Conservation (phyloP, 257 asterid species). For the Paulownia fortunei region DNA sequence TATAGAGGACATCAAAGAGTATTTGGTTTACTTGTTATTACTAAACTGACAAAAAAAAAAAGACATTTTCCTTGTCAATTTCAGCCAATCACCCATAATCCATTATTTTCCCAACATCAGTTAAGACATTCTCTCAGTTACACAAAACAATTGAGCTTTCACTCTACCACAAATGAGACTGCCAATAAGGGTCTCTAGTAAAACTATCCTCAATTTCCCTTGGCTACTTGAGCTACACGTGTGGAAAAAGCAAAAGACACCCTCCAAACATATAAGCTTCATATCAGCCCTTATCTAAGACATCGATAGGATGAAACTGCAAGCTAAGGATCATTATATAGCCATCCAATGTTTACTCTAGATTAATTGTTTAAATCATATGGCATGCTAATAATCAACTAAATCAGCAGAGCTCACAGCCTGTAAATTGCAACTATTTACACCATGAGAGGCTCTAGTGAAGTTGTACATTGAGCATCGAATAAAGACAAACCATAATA, state of each 20-base stretch:
- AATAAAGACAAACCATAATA: background rate
- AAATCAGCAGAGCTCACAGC: background rate
- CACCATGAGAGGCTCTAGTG: slow-evolving; percentile 4
- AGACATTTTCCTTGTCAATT: background rate
- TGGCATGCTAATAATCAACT: background rate
- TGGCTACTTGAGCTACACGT: background rate
- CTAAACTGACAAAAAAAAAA: background rate
- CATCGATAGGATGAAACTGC: background rate
- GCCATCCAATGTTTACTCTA: background rate
- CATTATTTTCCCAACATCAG: background rate
- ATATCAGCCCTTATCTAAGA: background rate
- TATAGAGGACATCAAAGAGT: background rate
- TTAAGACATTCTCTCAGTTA: background rate
- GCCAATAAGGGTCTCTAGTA: background rate
- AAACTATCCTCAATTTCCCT: background rate
- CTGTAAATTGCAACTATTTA: background rate
- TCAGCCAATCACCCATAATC: background rate
- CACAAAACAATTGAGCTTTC: background rate
- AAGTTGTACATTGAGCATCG: background rate
- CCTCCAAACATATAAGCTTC: background rate
- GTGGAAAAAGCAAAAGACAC: background rate
- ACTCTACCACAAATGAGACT: background rate
- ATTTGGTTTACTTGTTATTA: slow-evolving; percentile 1
- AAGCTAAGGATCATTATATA: background rate
- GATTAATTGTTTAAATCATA: background rate